A percentile compares a stretch with the other conserved stretches of the same genome.
Conservation (phyloP, 345 rosid genomes). For the Citrus unshiu region DNA sequence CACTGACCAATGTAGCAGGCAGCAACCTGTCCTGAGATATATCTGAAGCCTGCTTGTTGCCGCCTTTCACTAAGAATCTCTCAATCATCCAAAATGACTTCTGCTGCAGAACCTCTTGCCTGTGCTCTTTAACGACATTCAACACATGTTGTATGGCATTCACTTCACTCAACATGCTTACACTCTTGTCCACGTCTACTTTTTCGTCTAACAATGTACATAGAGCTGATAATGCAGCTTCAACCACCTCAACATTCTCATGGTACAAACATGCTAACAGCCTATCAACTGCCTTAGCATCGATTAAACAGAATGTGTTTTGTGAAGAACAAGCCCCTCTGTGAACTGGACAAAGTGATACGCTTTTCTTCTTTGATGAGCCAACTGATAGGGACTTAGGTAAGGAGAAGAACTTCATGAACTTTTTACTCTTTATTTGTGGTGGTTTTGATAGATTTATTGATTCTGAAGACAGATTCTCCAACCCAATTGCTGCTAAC, state of each 20-base stretch:
- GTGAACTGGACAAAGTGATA: slow-evolving; percentile 61
- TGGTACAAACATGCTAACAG: slow-evolving; percentile 70
- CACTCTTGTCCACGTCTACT: slow-evolving; percentile 71
- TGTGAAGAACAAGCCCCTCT: slow-evolving; percentile 79
- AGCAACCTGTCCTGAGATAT: slow-evolving; percentile 71
- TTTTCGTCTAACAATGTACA: slow-evolving; percentile 79
- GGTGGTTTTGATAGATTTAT: slow-evolving; percentile 53
- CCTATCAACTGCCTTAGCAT: slow-evolving; percentile 76
- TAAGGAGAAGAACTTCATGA: slow-evolving; percentile 38
- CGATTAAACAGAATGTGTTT: slow-evolving; percentile 77
- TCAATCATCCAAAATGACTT: slow-evolving; percentile 87
- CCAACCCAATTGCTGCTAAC: slow-evolving; percentile 75
- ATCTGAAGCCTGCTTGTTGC: slow-evolving; percentile 42
- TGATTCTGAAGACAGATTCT: slow-evolving; percentile 73
- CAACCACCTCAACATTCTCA: slow-evolving; percentile 71
- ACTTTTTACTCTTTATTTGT: slow-evolving; percentile 36
- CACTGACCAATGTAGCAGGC: slow-evolving; percentile 60
- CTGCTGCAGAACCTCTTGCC: slow-evolving; percentile 61
- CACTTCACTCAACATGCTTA: slow-evolving; percentile 50
- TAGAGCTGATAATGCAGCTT: slow-evolving; percentile 76
- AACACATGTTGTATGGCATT: slow-evolving; percentile 52
- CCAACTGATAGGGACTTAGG: slow-evolving; percentile 43
- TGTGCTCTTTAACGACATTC: slow-evolving; percentile 65
- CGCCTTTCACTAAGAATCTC: slow-evolving; percentile 67
- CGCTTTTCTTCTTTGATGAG: slow-evolving; percentile 42